Evolutionary conservation across 257 asterid species (phyloP), one percentile per base, ranked within the genome.

Genomic region (Penstemon davidsonii): DNA sequence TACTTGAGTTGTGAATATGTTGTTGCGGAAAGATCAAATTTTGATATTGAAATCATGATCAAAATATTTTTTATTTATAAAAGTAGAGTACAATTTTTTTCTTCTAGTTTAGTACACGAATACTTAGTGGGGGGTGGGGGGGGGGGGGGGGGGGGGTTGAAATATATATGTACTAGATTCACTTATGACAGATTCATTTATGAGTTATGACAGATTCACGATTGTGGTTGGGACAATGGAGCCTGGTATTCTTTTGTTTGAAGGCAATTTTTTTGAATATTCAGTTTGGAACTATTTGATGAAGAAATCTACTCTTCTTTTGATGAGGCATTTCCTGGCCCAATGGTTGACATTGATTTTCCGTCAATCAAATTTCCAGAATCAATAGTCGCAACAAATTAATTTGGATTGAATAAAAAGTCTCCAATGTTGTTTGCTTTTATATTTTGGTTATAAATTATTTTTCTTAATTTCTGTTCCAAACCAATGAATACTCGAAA

Each of bases 151-250:
- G 1, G 33, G 33, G 33, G 33, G 1, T 25, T 25, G 33, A 25
- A 25, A 25, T 25, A 25, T 25, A 25, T 25, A 25, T 25, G 33
- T 1, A 25, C 33, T 25, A 25, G 33, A 25, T 25, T 25, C 33
- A 15, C 18, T 15, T 15, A 15, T 15, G 18, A 15, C 18, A 25
- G 33, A 25, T 25, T 25, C 33, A 25, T 25, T 25, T 25, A 25
- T 25, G 33, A 25, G 33, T 25, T 25, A 12, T 8, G 41, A 5
- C 5, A 12, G 4, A 44, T 74, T 67, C 67, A 68, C 71, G 44
- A 15, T 40, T 55, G 43, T 56, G 40, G 61, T 46, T 62, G 62
- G 42, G 71, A 62, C 80, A 69, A 4, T 64, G 9, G 12, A 63
- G 38, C 55, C 68, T 69, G 57, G 8, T 46, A 15, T 59, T 44